Conservation (phyloP, 2,329 filamentous ascomycete species). For the Aureobasidium musti region DNA sequence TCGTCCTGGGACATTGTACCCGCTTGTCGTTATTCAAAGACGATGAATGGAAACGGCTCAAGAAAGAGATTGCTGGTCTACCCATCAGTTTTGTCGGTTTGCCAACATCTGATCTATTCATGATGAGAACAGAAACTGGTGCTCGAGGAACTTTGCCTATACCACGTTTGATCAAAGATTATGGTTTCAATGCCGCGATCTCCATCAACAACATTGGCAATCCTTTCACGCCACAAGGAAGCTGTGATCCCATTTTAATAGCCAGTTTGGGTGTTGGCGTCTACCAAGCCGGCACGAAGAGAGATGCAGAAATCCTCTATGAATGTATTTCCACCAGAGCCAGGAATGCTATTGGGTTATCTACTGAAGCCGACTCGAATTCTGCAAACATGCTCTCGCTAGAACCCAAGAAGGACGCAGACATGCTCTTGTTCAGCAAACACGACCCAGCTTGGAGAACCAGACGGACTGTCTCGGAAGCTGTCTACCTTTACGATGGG, state of each 20-base stretch:
- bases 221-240: conserved; percentile 71
- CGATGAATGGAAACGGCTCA: conserved; percentile 55
- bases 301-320: conserved; percentile 61
- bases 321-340: conserved; percentile 47
- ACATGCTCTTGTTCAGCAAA: conserved; percentile 48
- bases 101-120: conserved; percentile 70
- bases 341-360: conserved; percentile 39
- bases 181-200: conserved; percentile 61
- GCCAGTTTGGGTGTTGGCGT: conserved; percentile 65
- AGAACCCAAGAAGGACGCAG: conserved; percentile 42
- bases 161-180: conserved; percentile 60
- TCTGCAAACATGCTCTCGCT: conserved; percentile 47
- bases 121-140: conserved; percentile 59
- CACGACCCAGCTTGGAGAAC: conserved; percentile 45
- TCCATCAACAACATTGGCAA: conserved; percentile 74
- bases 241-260: conserved; percentile 64
- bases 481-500: conserved; percentile 48
- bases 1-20: conserved; percentile 69
- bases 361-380: conserved; percentile 48
- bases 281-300: conserved; percentile 65
- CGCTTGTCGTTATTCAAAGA: conserved; percentile 60
- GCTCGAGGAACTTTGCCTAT: conserved; percentile 64
- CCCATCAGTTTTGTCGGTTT: conserved; percentile 68
- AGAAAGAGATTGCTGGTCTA: conserved; percentile 53
- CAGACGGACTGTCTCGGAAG: conserved; percentile 47